Percentiles rank a stretch among this genome's conserved stretches.
Evolutionary conservation across 345 rosid genomes (phyloP).

Genomic region (Euclidium syriacum): DNA sequence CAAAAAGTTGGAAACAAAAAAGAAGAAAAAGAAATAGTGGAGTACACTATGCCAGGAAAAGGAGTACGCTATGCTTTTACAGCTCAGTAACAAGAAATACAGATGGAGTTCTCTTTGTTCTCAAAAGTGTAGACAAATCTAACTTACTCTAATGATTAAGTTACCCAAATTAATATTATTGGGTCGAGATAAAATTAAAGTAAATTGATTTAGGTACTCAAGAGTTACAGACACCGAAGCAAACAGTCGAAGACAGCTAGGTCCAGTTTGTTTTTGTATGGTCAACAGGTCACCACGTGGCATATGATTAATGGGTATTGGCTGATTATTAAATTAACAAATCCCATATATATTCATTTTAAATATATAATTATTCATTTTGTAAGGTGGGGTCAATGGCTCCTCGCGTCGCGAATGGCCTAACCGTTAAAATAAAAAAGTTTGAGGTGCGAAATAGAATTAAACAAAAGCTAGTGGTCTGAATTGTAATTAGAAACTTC

Average conservation of each 20-base stretch:
- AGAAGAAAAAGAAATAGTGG: neutral
- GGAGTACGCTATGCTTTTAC: slow-evolving; percentile 17
- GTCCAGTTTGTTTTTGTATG: slow-evolving; percentile 1
- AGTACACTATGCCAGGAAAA: no score
- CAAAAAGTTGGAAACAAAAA: neutral
- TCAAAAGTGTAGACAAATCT: slow-evolving; percentile 18
- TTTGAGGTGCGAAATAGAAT: neutral
- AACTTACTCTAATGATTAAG: slow-evolving; percentile 16
- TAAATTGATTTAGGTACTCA: neutral
- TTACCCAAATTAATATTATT: neutral
- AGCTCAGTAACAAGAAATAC: slow-evolving; percentile 19
- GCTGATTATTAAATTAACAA: no score
- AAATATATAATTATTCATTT: no score
- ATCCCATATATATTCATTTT: no score
- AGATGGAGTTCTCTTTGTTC: slow-evolving; percentile 6
- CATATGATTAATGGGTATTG: neutral
- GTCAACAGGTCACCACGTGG: neutral
- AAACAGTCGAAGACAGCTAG: slow-evolving; percentile 7
- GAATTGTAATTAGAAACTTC: slow-evolving; percentile 1
- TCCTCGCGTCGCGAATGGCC: neutral
- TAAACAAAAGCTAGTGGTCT: neutral
- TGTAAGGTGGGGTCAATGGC: no score
- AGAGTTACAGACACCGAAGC: slow-evolving; percentile 16
- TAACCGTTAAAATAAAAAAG: neutral
- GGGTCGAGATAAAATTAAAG: neutral